Conservation (phyloP, 2,329 filamentous ascomycete genomes). For the Colletotrichum sp. region DNA sequence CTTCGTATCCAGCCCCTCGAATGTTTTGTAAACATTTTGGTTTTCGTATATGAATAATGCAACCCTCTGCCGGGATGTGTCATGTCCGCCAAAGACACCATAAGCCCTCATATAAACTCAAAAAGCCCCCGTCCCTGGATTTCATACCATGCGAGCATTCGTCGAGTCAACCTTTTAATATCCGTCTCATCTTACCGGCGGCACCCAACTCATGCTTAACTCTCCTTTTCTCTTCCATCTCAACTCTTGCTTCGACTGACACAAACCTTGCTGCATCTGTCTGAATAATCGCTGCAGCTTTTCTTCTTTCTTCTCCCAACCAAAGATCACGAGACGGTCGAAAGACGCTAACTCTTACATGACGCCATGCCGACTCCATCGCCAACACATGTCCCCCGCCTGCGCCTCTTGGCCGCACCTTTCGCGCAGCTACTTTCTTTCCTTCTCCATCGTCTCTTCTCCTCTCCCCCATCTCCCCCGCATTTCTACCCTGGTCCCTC, state of each 20-base stretch:
- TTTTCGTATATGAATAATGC: background rate
- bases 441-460: background rate
- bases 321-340: background rate
- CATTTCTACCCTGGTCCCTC: background rate
- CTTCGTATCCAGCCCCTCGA: background rate
- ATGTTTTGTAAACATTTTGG: background rate
- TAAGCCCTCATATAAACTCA: background rate
- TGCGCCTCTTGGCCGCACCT: background rate
- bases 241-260: background rate
- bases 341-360: background rate
- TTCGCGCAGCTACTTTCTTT: background rate
- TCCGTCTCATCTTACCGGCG: constrained; percentile 1
- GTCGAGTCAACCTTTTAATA: background rate
- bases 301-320: background rate
- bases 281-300: background rate
- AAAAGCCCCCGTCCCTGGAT: background rate
- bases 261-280: background rate
- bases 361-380: background rate
- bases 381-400: background rate
- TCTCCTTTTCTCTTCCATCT: background rate
- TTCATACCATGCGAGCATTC: background rate
- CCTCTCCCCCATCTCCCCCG: constrained; percentile 8
- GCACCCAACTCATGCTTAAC: background rate
- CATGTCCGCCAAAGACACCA: background rate
- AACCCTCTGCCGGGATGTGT: background rate